Conservation (phyloP, 495 filamentous ascomycete genomes). For the Talaromyces ruber region DNA sequence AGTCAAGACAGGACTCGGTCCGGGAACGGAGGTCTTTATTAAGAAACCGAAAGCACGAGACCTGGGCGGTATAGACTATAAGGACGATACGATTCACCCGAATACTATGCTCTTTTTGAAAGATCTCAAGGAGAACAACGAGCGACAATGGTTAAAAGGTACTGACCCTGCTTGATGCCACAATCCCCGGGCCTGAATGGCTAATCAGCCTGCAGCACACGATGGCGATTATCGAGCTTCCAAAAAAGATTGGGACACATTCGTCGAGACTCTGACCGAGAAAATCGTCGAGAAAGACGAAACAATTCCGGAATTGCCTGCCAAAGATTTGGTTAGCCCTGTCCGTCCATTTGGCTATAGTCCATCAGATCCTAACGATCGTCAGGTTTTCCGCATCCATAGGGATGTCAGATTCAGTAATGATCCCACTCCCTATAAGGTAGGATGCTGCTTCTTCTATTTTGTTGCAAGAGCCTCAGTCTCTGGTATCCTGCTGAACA, state of each 20-base stretch:
- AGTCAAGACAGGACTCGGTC: conserved; percentile 46
- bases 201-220: conserved; percentile 40
- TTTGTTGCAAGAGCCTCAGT: conserved; percentile 5
- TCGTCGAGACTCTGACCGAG: conserved; percentile 58
- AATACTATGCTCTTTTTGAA: conserved; percentile 74
- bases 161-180: conserved; percentile 1
- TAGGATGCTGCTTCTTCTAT: conserved; percentile 24
- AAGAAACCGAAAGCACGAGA: conserved; percentile 62
- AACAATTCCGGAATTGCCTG: conserved; percentile 74
- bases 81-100: conserved; percentile 61
- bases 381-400: conserved; percentile 72
- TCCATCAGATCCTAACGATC: not conserved
- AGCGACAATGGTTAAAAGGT: conserved; percentile 77
- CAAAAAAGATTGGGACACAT: conserved; percentile 70
- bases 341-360: not conserved
- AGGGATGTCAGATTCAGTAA: conserved; percentile 71
- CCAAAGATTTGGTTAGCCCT: conserved; percentile 61
- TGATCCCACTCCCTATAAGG: conserved; percentile 82
- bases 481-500: not conserved
- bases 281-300: conserved; percentile 62
- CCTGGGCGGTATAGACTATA: conserved; percentile 56
- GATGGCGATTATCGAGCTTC: conserved; percentile 69
- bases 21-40: conserved; percentile 59
- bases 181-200: not conserved
- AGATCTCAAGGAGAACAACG: conserved; percentile 71